Conservation (phyloP, 2,329 filamentous ascomycete genomes). For the Fusarium euwallaceae region DNA sequence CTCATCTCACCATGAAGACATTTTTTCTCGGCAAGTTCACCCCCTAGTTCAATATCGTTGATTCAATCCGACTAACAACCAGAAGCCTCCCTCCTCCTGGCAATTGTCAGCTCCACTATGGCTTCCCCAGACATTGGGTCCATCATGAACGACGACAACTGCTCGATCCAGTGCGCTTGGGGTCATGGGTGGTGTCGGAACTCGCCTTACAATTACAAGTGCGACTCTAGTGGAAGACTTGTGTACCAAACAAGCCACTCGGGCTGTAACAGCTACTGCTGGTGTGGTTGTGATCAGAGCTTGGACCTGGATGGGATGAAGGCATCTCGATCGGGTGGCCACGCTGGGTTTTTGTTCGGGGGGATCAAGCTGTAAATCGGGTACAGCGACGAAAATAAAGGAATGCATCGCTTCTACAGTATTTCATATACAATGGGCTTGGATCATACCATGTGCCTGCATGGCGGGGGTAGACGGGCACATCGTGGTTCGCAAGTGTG, state of each 20-base stretch:
- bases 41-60: neutral
- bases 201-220: neutral
- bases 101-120: neutral
- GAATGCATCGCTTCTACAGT: neutral
- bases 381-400: neutral
- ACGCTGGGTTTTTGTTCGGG: neutral
- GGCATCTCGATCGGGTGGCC: neutral
- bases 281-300: slow-evolving; percentile 9
- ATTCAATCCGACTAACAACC: neutral
- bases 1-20: neutral
- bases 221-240: neutral
- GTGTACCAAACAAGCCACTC: neutral
- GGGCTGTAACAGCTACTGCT: neutral
- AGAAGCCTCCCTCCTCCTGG: neutral
- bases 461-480: neutral
- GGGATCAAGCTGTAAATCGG: neutral
- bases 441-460: neutral
- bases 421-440: neutral
- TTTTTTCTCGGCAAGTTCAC: neutral
- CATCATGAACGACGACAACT: neutral
- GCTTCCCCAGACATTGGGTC: neutral
- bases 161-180: slow-evolving; percentile 1
- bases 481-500: neutral
- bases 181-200: slow-evolving; percentile 3
- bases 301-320: neutral